Conservation (phyloP, 257 asterid species). For the Forsythia suspensa region DNA sequence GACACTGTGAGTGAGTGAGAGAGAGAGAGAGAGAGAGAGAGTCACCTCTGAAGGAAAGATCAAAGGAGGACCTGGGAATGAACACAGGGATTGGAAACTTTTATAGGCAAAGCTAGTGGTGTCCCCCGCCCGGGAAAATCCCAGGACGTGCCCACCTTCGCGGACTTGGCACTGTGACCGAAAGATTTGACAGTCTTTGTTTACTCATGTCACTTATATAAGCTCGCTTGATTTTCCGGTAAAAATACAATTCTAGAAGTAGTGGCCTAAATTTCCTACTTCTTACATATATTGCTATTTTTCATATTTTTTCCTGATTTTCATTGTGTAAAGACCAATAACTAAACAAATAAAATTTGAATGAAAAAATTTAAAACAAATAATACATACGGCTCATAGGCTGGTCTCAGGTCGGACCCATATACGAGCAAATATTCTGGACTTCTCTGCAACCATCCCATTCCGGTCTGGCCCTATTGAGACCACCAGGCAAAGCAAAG, state of each 20-base stretch:
- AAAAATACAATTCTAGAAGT: too few species aligned
- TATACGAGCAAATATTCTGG: background rate
- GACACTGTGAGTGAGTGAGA: background rate
- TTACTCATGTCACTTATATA: too few species aligned
- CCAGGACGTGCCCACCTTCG: background rate
- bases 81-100: slow-evolving; percentile 6
- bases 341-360: too few species aligned
- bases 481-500: background rate
- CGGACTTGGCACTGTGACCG: background rate
- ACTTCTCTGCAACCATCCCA: background rate
- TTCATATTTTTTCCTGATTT: background rate
- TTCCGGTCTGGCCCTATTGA: background rate
- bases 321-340: background rate
- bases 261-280: background rate
- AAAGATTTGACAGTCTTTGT: background rate
- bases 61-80: slow-evolving; percentile 3
- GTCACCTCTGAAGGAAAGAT: slow-evolving; percentile 6
- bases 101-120: slow-evolving; percentile 22
- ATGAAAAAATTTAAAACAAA: too few species aligned
- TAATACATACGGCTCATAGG: background rate
- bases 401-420: background rate
- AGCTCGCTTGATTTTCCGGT: too few species aligned
- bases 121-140: background rate
- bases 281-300: background rate
- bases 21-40: background rate